Evolutionary conservation across 2,329 filamentous ascomycete species (phyloP).

Genomic region (Penicillium digitatum): DNA sequence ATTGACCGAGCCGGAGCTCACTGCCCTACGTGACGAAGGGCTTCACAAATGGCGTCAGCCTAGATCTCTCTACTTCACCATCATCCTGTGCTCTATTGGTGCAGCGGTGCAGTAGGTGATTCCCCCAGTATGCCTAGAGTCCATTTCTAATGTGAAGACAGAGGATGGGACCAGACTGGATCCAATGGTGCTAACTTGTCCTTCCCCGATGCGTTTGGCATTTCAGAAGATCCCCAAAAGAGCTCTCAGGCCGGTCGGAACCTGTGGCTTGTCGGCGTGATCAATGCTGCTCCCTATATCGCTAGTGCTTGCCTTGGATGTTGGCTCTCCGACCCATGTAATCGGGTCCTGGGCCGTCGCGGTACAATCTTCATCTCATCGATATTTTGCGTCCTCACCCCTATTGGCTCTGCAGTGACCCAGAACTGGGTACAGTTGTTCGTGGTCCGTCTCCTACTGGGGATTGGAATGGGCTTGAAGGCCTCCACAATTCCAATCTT

Average conservation of each 20-base stretch:
- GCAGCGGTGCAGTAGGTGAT: conserved; percentile 49
- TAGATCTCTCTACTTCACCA: conserved; percentile 47
- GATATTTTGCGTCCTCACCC: conserved; percentile 62
- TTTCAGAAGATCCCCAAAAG: conserved; percentile 32
- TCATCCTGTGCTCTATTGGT: conserved; percentile 51
- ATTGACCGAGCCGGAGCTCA: conserved; percentile 42
- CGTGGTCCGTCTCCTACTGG: conserved; percentile 55
- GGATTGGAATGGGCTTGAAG: conserved; percentile 60
- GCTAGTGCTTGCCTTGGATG: conserved; percentile 54
- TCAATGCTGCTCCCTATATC: conserved; percentile 59
- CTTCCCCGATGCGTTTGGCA: conserved; percentile 48
- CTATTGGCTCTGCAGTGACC: conserved; percentile 61
- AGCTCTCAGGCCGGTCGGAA: conserved; percentile 39
- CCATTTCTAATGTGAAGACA: conserved; percentile 7
- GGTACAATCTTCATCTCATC: conserved; percentile 62
- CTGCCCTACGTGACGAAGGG: conserved; percentile 45
- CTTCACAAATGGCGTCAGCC: conserved; percentile 51
- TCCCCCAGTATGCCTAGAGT: neutral
- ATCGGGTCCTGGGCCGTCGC: conserved; percentile 56
- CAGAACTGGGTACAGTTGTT: conserved; percentile 59
- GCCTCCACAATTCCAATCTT: conserved; percentile 55
- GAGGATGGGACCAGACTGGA: conserved; percentile 35
- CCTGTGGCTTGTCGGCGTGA: conserved; percentile 60
- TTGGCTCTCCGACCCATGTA: conserved; percentile 64
- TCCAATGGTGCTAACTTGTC: conserved; percentile 48